phyloP scores from a whole-genome alignment of 1,139 yeast genomes.

The Geotrichum armillariae region DNA sequence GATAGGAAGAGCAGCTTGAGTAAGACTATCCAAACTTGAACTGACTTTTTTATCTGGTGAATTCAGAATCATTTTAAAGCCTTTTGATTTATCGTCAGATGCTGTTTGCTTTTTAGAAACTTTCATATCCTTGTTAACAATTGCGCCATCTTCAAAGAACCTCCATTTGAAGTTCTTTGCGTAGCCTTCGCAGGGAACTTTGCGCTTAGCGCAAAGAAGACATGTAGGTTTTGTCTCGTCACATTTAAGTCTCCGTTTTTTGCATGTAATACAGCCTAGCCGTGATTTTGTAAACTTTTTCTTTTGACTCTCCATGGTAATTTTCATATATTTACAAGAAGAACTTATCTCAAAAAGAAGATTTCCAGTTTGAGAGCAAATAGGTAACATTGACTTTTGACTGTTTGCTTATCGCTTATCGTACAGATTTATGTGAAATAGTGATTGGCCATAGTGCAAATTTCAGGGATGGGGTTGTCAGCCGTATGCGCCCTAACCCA shows the following conservation, averaged over 20 bases:
- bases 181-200: constrained; percentile 60
- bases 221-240: constrained; percentile 59
- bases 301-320: too few relatives aligned
- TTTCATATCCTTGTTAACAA: constrained; percentile 30
- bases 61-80: not conserved
- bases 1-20: constrained; percentile 19
- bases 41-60: not conserved
- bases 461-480: too few relatives aligned
- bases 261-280: constrained; percentile 54
- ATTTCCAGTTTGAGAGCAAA: too few relatives aligned
- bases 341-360: too few relatives aligned
- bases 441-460: too few relatives aligned
- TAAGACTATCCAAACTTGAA: constrained; percentile 9
- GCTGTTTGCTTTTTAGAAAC: not conserved
- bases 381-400: too few relatives aligned
- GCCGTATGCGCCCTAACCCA: too few relatives aligned
- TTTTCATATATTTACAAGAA: too few relatives aligned
- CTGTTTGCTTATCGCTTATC: too few relatives aligned
- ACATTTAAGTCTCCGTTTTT: constrained; percentile 56
- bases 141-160: constrained; percentile 42
- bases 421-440: too few relatives aligned
- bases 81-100: not conserved
- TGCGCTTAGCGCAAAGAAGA: constrained; percentile 44
- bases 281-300: constrained; percentile 19
- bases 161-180: constrained; percentile 66